These are phyloP conservation scores for Bipolaris bicolor DNA, from an alignment of 2,329 filamentous ascomycete species.

Conservation along the genomic window DNA sequence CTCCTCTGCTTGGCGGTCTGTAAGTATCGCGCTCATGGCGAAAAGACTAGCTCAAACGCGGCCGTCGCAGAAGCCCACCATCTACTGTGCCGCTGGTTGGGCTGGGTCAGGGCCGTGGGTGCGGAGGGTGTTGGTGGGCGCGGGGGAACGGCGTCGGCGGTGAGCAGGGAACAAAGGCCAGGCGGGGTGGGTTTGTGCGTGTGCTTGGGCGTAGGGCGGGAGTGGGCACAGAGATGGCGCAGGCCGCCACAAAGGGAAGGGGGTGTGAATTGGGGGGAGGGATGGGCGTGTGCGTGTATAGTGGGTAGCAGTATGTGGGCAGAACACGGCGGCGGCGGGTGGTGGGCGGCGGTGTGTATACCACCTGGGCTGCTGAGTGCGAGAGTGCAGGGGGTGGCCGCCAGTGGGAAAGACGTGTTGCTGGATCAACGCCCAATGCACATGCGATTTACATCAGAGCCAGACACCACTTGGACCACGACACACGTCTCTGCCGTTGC, in stretches of 20 bases:
- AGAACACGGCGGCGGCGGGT: not conserved
- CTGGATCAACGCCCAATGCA: constrained; percentile 9
- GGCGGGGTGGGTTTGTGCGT: constrained; percentile 10
- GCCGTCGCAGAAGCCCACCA: constrained; percentile 37
- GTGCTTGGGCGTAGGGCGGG: constrained; percentile 6
- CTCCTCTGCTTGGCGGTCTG: constrained; percentile 83
- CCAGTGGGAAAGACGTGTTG: constrained; percentile 11
- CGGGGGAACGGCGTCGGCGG: constrained; percentile 27
- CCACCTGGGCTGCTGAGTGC: constrained; percentile 3
- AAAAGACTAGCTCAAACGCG: constrained; percentile 30
- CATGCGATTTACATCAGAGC: constrained; percentile 9
- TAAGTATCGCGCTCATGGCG: constrained; percentile 77
- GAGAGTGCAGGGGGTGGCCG: constrained; percentile 15
- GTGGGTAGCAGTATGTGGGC: not conserved
- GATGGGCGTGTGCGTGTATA: not conserved
- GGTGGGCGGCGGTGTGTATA: constrained; percentile 6
- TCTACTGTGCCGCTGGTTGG: constrained; percentile 27
- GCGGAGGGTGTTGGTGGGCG: constrained; percentile 25
- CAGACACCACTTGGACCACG: constrained; percentile 1
- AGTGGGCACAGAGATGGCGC: constrained; percentile 2
- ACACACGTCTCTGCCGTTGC: constrained; percentile 6
- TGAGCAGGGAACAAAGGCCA: constrained; percentile 19
- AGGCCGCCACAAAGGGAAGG: constrained; percentile 8
- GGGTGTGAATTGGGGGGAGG: constrained; percentile 8
- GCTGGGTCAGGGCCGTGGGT: constrained; percentile 7